Conservation (phyloP, 2,329 filamentous ascomycete genomes). For the Colletotrichum kahawae region DNA sequence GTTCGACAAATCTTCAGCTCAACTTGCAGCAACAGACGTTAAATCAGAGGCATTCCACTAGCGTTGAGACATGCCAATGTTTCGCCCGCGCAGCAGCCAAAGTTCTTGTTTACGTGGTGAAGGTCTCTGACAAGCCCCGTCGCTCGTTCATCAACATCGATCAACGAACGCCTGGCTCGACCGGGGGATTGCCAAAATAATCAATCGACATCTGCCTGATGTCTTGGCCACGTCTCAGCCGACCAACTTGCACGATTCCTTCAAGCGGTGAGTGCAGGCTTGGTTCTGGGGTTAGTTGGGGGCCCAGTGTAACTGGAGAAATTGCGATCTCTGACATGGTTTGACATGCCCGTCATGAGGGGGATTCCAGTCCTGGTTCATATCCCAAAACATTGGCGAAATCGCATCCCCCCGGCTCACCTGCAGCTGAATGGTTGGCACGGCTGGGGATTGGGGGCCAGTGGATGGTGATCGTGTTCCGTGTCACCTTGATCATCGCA, state of each 20-base stretch:
- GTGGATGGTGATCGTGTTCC: neutral
- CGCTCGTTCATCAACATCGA: slow-evolving; percentile 6
- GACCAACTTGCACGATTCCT: neutral
- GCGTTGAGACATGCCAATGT: slow-evolving; percentile 19
- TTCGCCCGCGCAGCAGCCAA: slow-evolving; percentile 8
- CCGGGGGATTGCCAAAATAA: neutral
- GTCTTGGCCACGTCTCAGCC: slow-evolving; percentile 1
- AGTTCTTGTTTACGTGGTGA: neutral
- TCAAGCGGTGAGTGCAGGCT: neutral
- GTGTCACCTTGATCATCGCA: neutral
- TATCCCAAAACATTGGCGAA: neutral
- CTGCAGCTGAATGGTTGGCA: slow-evolving; percentile 8
- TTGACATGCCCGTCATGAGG: neutral
- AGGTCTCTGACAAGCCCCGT: neutral
- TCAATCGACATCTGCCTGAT: neutral
- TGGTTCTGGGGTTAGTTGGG: neutral
- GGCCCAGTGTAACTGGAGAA: slow-evolving; percentile 1
- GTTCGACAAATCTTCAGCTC: neutral
- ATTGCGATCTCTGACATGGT: neutral
- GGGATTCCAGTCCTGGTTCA: neutral
- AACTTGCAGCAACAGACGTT: neutral
- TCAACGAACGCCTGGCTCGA: neutral
- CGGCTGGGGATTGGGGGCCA: neutral
- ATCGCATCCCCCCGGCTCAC: neutral
- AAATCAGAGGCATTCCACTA: neutral